Conservation (phyloP, 2,329 filamentous ascomycete genomes). For the Neophaeococcomyces aloes region DNA sequence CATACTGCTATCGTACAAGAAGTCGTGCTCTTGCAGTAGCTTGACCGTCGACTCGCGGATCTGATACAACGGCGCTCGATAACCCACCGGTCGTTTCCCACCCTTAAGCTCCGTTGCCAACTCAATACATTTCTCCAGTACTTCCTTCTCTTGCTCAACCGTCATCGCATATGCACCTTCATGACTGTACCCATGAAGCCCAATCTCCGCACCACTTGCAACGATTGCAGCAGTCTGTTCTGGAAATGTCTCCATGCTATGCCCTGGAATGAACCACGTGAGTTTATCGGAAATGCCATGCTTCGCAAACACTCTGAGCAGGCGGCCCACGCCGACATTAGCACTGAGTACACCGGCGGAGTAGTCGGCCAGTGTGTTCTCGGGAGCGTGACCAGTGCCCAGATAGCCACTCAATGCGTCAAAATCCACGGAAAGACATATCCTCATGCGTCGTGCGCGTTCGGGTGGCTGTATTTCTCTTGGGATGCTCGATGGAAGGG, state of each 20-base stretch:
- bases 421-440: conserved; percentile 40
- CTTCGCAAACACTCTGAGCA: conserved; percentile 45
- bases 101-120: conserved; percentile 32
- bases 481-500: too few relatives aligned
- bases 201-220: conserved; percentile 36
- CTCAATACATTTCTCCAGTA: conserved; percentile 39
- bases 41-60: conserved; percentile 40
- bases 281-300: conserved; percentile 42
- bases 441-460: conserved; percentile 16
- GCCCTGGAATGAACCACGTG: conserved; percentile 52
- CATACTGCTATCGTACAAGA: conserved; percentile 43
- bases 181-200: conserved; percentile 36
- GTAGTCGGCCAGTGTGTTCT: conserved; percentile 48
- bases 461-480: not conserved
- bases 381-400: conserved; percentile 44
- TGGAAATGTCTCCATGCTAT: conserved; percentile 49
- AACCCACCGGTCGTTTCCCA: conserved; percentile 39
- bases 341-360: conserved; percentile 46
- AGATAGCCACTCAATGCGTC: conserved; percentile 52
- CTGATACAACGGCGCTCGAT: conserved; percentile 44
- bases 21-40: conserved; percentile 39
- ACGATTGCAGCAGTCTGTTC: conserved; percentile 41
- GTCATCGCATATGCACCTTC: conserved; percentile 31
- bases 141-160: conserved; percentile 39
- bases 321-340: conserved; percentile 45